Conservation (phyloP, 192 early-diverging fungal species). For the Haplosporangium gracile region DNA sequence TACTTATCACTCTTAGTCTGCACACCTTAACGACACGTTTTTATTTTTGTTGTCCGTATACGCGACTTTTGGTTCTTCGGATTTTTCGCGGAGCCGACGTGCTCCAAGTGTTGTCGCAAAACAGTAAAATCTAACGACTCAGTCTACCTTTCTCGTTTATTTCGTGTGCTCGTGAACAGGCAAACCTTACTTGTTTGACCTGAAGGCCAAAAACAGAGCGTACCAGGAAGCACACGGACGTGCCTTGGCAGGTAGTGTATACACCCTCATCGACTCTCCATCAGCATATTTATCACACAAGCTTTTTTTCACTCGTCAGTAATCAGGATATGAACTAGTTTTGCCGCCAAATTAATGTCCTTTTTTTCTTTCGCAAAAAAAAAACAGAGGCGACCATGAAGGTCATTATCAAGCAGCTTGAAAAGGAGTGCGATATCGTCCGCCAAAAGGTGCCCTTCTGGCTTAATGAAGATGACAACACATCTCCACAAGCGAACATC, state of each 20-base stretch:
- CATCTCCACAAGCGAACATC: conserved; percentile 30
- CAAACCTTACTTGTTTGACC: conserved; percentile 26
- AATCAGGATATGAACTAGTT: background rate
- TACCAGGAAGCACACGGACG: conserved; percentile 36
- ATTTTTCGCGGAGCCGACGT: background rate
- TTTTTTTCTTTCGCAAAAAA: background rate
- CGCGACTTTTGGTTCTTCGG: background rate
- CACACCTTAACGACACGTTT: background rate
- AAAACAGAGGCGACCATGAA: conserved; percentile 10
- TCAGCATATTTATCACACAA: background rate
- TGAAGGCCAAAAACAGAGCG: conserved; percentile 41
- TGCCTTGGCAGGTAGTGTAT: conserved; percentile 26
- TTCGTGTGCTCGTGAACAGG: background rate
- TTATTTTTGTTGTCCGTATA: background rate
- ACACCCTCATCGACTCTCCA: background rate
- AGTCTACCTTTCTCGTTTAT: background rate
- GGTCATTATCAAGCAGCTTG: conserved; percentile 11
- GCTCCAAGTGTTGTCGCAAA: background rate
- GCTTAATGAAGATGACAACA: conserved; percentile 16
- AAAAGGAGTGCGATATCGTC: conserved; percentile 32
- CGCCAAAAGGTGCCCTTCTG: conserved; percentile 21
- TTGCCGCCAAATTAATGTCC: background rate
- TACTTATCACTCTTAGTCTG: background rate
- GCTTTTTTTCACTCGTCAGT: background rate
- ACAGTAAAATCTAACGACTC: background rate